Evolutionary conservation across 352 stramenopile species (phyloP).

Genomic region (Phytophthora nicotianae): DNA sequence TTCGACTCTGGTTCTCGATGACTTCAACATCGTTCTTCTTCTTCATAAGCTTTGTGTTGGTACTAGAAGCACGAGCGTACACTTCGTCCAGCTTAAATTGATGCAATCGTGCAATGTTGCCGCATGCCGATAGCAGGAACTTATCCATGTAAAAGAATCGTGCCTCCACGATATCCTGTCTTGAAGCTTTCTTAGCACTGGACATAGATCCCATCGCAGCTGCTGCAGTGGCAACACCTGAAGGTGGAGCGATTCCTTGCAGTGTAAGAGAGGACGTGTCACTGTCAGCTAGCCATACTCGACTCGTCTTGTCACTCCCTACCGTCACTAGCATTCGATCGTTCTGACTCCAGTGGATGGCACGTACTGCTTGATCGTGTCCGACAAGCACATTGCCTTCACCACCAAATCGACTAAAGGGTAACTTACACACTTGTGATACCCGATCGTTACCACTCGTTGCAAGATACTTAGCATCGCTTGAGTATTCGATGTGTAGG

Average conservation of each 20-base stretch:
- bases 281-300: constrained; percentile 68
- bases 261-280: constrained; percentile 67
- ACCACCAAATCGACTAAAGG: constrained; percentile 70
- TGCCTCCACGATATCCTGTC: constrained; percentile 68
- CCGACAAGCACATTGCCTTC: constrained; percentile 73
- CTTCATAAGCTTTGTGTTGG: constrained; percentile 22
- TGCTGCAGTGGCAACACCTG: constrained; percentile 35
- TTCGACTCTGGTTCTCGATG: constrained; percentile 65
- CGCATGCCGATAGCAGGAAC: constrained; percentile 76
- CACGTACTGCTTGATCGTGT: constrained; percentile 67
- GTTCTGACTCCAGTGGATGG: constrained; percentile 79
- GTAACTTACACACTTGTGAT: constrained; percentile 68
- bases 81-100: constrained; percentile 78
- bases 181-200: constrained; percentile 54
- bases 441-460: constrained; percentile 69
- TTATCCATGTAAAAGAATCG: constrained; percentile 91
- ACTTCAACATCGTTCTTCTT: constrained; percentile 43
- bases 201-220: constrained; percentile 31
- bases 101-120: constrained; percentile 67
- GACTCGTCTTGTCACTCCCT: constrained; percentile 69
- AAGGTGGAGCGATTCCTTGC: constrained; percentile 43
- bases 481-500: constrained; percentile 77
- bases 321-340: constrained; percentile 73
- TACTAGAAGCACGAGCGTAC: constrained; percentile 43
- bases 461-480: constrained; percentile 75